Conservation (phyloP, 2,329 filamentous ascomycete species). For the Lojkania enalia region DNA sequence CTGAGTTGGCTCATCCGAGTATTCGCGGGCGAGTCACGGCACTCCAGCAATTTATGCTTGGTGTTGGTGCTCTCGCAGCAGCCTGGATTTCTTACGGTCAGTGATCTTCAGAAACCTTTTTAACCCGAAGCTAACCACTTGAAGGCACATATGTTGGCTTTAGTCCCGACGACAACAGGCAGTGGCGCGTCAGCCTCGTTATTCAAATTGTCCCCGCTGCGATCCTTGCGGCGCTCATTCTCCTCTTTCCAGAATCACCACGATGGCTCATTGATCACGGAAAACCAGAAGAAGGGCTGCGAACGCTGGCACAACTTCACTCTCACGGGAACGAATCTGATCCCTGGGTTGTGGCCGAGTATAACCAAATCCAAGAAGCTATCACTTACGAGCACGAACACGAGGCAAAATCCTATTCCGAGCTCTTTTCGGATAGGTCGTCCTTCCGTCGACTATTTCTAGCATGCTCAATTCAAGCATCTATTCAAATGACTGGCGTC, state of each 20-base stretch:
- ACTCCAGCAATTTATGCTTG: conserved; percentile 82
- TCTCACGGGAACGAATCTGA: conserved; percentile 68
- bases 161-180: conserved; percentile 49
- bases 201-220: conserved; percentile 72
- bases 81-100: conserved; percentile 72
- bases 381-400: conserved; percentile 69
- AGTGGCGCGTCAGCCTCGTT: conserved; percentile 68
- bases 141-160: conserved; percentile 56
- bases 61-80: conserved; percentile 72
- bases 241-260: conserved; percentile 69
- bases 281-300: conserved; percentile 65
- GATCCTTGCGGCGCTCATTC: conserved; percentile 66
- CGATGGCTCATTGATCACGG: conserved; percentile 77
- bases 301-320: conserved; percentile 70
- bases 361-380: conserved; percentile 68
- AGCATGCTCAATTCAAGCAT: conserved; percentile 69
- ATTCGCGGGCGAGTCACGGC: conserved; percentile 76
- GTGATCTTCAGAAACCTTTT: not conserved
- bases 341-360: conserved; percentile 73
- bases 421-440: conserved; percentile 68
- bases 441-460: conserved; percentile 74
- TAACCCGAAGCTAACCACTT: conserved; percentile 2
- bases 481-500: conserved; percentile 73
- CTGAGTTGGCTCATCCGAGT: conserved; percentile 75
- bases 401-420: conserved; percentile 69